A percentile compares a stretch with the other conserved stretches of the same genome.
Conservation (phyloP, 345 rosid genomes). For the Rubroshorea leprosula region DNA sequence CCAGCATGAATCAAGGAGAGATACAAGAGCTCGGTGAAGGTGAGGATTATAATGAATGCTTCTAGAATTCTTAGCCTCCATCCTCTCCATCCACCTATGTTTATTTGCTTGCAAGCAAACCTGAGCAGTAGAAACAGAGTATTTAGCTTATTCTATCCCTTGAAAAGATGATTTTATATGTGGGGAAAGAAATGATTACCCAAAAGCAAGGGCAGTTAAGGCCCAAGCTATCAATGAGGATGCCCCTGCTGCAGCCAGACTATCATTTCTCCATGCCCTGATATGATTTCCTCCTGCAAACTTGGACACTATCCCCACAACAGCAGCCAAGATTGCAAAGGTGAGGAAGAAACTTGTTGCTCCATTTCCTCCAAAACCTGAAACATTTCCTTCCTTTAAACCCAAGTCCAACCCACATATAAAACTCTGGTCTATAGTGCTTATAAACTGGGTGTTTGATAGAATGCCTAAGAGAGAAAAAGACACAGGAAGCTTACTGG, state of each 20-base stretch:
- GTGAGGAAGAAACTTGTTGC: slow-evolving; percentile 74
- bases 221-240: slow-evolving; percentile 72
- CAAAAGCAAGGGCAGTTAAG: slow-evolving; percentile 70
- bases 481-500: slow-evolving; percentile 38
- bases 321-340: slow-evolving; percentile 54
- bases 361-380: slow-evolving; percentile 79
- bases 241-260: slow-evolving; percentile 74
- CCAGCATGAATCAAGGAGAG: slow-evolving; percentile 73
- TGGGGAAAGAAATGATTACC: no score
- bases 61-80: slow-evolving; percentile 71
- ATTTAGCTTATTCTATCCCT: no score
- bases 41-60: slow-evolving; percentile 66
- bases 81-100: slow-evolving; percentile 79
- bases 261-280: slow-evolving; percentile 74
- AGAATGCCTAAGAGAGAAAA: no score
- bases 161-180: no score
- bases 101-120: slow-evolving; percentile 83
- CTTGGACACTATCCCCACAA: slow-evolving; percentile 67
- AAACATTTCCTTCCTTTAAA: neutral
- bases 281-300: slow-evolving; percentile 66
- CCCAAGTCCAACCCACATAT: neutral
- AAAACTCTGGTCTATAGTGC: neutral
- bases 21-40: slow-evolving; percentile 64
- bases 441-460: neutral
- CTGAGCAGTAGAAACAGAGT: no score